phyloP scores from a whole-genome alignment of 495 filamentous ascomycete genomes.

The Xylaria acuta region DNA sequence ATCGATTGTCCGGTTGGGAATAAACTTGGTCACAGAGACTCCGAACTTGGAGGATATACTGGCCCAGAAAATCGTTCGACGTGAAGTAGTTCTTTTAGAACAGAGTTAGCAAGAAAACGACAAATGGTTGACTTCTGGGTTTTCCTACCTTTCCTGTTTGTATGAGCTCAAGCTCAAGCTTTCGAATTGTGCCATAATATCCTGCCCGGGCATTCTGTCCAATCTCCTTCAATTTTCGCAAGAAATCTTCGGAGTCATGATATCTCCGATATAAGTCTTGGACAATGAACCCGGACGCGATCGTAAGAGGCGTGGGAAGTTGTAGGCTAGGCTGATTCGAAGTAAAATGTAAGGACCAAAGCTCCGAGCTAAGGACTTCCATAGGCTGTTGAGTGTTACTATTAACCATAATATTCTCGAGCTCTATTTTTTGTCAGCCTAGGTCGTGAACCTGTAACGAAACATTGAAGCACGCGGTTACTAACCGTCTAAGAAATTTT shows the following conservation, averaged over 20 bases:
- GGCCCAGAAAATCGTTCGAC: constrained; percentile 38
- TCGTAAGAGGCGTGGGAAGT: constrained; percentile 36
- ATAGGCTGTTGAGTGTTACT: constrained; percentile 33
- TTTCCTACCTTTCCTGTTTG: constrained; percentile 52
- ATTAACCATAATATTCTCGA: constrained; percentile 49
- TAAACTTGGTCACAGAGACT: constrained; percentile 49
- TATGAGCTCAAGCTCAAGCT: constrained; percentile 53
- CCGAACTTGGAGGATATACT: constrained; percentile 44
- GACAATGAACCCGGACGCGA: constrained; percentile 41
- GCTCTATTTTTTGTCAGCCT: constrained; percentile 38
- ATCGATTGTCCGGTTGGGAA: constrained; percentile 36
- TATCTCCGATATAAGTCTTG: constrained; percentile 37
- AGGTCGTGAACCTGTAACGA: not conserved
- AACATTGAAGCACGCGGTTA: not conserved
- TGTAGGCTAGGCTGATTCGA: constrained; percentile 30
- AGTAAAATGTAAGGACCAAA: constrained; percentile 44
- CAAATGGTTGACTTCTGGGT: not conserved
- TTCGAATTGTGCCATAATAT: constrained; percentile 44
- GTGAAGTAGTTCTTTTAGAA: constrained; percentile 41
- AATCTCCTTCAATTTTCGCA: constrained; percentile 36
- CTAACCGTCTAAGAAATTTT: constrained; percentile 58
- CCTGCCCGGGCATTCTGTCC: constrained; percentile 39
- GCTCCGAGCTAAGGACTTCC: constrained; percentile 41
- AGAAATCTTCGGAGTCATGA: constrained; percentile 33
- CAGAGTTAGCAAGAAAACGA: constrained; percentile 9